Base-by-base conservation (phyloP, 176 grass and related monocot species). In the Oryza meridionalis region DNA sequence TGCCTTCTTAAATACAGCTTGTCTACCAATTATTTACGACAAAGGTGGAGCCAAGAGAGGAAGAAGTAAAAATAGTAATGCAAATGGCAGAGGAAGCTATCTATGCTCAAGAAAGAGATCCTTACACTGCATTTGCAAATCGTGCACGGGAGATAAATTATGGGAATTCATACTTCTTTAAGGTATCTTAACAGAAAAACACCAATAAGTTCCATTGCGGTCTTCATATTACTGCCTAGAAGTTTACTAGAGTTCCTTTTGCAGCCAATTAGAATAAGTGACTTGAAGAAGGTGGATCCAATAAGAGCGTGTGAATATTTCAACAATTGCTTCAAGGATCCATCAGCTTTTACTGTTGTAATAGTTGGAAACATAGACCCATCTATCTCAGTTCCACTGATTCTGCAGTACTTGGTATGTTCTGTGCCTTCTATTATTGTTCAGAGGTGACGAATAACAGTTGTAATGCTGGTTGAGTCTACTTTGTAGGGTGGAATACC, bases 31-130 rank as follows among this genome's bases (percentile, higher is more conserved):
- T 99, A 70, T 99, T 99, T 83, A 92, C 93, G 72, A 99, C 89
- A 80, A 92, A 94, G 82, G 93, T 96, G 86, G 96, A 94, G 71
- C 89, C 96, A 80, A 91, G 96, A 70, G 93, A 99, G 65, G 96
- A 94, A 94, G 96, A 99, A 78, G 93, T 99, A 40, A 96, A 95
- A 84, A 99, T 95, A 85, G 96, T 99, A 75, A 96, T 99, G 96
- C 96, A 99, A 94, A 99, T 99, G 96, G 89, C 96, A 26, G 96
- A 96, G 88, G 96, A 99, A 92, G 96, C 96, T 88, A 96, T 99
- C 67, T 90, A 94, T 87, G 96, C 96, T 82, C 96, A 99, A 91
- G 96, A 99, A 86, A 90, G 96, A 76, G 96, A 99, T 85, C 96
- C 96, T 55, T 99, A 89, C 88, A 99, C 93, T 81, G 96, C 91